phyloP scores from a whole-genome alignment of 116 monocot genomes.

The Trichopus zeylanicus region DNA sequence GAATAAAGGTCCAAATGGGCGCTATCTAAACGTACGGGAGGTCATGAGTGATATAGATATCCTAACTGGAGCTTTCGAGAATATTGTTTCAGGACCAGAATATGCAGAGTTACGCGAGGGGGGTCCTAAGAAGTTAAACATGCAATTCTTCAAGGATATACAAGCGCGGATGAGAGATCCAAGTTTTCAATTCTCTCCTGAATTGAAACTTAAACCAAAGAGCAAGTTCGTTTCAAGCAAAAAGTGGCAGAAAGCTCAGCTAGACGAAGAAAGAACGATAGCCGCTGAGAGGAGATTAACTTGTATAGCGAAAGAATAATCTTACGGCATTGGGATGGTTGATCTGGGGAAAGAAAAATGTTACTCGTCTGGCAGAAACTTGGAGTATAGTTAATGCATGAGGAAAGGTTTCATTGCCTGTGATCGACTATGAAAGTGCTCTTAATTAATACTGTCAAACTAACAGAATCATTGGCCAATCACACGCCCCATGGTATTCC shows the following conservation, averaged over 20 bases:
- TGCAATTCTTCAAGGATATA: slow-evolving; percentile 93
- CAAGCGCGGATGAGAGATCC: slow-evolving; percentile 89
- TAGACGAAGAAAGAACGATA: slow-evolving; percentile 57
- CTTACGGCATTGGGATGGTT: too few relatives aligned
- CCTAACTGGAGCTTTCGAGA: slow-evolving; percentile 92
- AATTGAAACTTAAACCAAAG: slow-evolving; percentile 88
- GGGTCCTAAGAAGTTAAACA: slow-evolving; percentile 84
- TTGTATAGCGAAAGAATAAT: too few relatives aligned
- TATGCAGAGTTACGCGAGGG: slow-evolving; percentile 80
- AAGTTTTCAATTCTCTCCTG: slow-evolving; percentile 69
- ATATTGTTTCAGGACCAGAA: slow-evolving; percentile 86
- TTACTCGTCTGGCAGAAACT: too few relatives aligned
- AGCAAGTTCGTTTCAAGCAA: slow-evolving; percentile 80
- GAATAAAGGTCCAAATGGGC: slow-evolving; percentile 90
- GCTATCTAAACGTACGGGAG: slow-evolving; percentile 89
- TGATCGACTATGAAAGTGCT: too few relatives aligned
- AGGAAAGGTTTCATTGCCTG: too few relatives aligned
- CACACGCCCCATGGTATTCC: too few relatives aligned
- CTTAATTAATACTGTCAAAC: too few relatives aligned
- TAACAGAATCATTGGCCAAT: too few relatives aligned
- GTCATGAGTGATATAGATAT: slow-evolving; percentile 90
- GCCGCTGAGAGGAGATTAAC: too few relatives aligned
- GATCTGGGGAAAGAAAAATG: too few relatives aligned
- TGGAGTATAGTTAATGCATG: too few relatives aligned
- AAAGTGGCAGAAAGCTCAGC: slow-evolving; percentile 84